Evolutionary conservation across 2,329 filamentous ascomycete genomes (phyloP), one percentile per base, ranked within the genome.

Genomic region (Colletotrichum musicola): DNA sequence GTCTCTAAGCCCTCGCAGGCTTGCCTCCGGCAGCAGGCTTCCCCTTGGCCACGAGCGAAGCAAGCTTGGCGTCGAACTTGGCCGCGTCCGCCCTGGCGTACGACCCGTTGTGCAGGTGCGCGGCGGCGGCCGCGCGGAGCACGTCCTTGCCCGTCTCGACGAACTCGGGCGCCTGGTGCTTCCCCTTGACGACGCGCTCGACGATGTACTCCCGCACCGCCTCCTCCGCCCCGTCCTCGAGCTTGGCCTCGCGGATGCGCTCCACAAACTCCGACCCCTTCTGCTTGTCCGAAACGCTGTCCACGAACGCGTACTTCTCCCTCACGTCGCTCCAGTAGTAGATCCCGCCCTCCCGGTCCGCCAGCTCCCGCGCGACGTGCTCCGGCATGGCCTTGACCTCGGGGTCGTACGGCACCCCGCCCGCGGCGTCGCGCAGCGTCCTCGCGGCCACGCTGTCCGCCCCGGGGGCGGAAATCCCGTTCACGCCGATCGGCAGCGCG

Each of bases 31-130:
- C 18, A 49, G 72, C 75, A 70, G 35, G 53, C 55, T 70, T 76
- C 74, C 42, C 57, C 25, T 53, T 35, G 35, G 55, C 65, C 78
- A 54, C 68, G 13, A 82, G 66, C 56, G 78, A 75, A 47, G 72
- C 71, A 54, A 83, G 63, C 77, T 83, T 84, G 30, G 70, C 76
- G 76, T 83, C 77, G 64, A 84, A 84, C 46, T 72, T 75, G 58
- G 77, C 75, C 55, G 78, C 75, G 35, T 82, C 76, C 53, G 70
- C 73, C 14, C 68, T 68, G 20, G 72, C 71, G 72, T 82, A 83
- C 50, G 80, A 80, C 71, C 77, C 77, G 14, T 78, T 74, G 62
- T 79, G 75, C 64, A 82, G 68, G 53, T 82, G 80, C 76, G 77
- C 79, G 70, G 76, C 76, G 63, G 78, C 75, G 49, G 80, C 74